phyloP scores from a whole-genome alignment of 129 eudicot genomes.

The Rutidosis leptorrhynchoides region DNA sequence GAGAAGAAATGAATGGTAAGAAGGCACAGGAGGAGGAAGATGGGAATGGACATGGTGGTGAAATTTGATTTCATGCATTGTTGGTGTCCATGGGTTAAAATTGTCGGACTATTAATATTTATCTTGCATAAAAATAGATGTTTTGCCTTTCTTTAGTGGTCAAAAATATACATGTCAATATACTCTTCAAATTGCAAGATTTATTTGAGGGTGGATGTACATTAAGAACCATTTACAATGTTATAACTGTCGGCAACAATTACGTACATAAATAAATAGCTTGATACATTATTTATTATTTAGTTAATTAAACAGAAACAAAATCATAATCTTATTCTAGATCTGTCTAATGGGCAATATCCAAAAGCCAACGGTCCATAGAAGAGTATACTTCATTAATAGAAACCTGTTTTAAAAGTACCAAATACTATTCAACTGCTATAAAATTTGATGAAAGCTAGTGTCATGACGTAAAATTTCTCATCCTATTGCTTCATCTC shows the following conservation, averaged over 20 bases:
- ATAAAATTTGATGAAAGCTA: no score
- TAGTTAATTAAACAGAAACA: background rate
- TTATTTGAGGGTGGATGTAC: no score
- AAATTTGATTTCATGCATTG: constrained; percentile 18
- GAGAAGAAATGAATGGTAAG: constrained; percentile 37
- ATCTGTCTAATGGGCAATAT: background rate
- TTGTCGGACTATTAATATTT: constrained; percentile 7
- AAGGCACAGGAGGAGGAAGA: constrained; percentile 62
- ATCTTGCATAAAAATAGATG: background rate
- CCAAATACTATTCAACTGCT: no score
- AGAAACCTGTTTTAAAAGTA: no score
- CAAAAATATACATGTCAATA: background rate
- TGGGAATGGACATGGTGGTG: constrained; percentile 45
- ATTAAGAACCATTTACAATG: no score
- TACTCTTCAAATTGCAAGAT: background rate
- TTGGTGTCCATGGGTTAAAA: background rate
- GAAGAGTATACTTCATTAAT: no score
- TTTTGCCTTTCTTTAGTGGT: background rate
- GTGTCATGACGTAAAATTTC: no score
- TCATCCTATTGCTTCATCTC: no score
- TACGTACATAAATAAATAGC: background rate
- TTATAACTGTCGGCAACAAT: no score
- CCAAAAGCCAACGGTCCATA: no score
- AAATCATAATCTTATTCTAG: background rate
- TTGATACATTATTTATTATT: background rate